These are phyloP conservation scores for Leucocoprinus birnbaumii DNA, from an alignment of 768 basidiomycete species.

Conservation along the genomic window DNA sequence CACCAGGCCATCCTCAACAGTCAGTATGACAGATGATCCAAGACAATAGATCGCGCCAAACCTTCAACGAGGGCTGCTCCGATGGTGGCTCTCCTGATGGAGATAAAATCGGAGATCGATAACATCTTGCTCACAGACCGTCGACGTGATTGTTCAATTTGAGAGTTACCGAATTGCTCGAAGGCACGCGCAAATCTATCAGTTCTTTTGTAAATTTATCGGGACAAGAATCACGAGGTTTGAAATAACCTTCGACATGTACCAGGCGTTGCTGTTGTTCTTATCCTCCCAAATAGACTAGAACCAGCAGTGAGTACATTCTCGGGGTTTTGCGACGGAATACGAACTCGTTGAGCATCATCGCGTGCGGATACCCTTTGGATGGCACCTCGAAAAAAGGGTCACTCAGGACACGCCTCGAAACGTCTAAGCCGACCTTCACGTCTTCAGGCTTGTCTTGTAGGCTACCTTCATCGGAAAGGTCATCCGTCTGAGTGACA, in stretches of 20 bases:
- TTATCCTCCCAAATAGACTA: no score
- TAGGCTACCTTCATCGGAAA: conserved; percentile 20
- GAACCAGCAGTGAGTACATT: no score
- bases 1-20: not conserved
- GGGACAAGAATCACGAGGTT: no score
- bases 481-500: conserved; percentile 20
- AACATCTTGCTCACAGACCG: conserved; percentile 10
- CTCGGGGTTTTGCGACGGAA: not conserved
- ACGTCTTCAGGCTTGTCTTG: conserved; percentile 20
- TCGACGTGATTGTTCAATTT: conserved; percentile 13
- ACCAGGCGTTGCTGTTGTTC: no score
- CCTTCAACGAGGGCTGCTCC: conserved; percentile 18
- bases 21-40: not conserved
- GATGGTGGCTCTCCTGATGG: conserved; percentile 16
- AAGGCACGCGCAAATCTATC: conserved; percentile 15
- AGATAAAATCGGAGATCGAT: conserved; percentile 16
- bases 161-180: conserved; percentile 12
- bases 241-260: no score
- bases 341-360: conserved; percentile 20
- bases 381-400: not conserved
- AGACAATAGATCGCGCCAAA: not conserved
- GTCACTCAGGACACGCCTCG: conserved; percentile 12
- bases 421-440: conserved; percentile 16
- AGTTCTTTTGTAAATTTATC: no score
- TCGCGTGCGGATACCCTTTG: conserved; percentile 14